Conservation (phyloP, 805 yeast genomes). For the Wickerhamiella siamensis region DNA sequence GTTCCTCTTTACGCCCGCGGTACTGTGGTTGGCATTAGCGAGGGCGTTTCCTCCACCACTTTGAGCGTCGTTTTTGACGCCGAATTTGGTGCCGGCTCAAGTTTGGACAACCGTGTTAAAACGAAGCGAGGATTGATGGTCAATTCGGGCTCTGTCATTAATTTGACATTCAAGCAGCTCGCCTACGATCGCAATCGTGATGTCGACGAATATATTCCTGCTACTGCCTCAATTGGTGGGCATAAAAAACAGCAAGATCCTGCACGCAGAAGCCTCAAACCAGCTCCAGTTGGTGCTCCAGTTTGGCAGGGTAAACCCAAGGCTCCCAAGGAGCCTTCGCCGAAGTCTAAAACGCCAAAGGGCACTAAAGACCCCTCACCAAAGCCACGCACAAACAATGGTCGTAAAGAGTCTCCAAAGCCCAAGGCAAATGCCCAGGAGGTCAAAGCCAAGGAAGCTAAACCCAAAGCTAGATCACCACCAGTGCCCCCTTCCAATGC, state of each 20-base stretch:
- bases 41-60: conserved; percentile 29
- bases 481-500: background rate
- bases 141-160: conserved; percentile 69
- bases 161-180: conserved; percentile 59
- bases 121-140: conserved; percentile 75
- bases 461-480: background rate
- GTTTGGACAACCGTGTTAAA: conserved; percentile 58
- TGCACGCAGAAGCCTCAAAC: background rate
- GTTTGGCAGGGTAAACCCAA: background rate
- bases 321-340: background rate
- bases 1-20: conserved; percentile 82
- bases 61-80: conserved; percentile 74
- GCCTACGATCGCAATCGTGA: conserved; percentile 55
- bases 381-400: no score
- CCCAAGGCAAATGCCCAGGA: no score
- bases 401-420: no score
- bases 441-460: background rate
- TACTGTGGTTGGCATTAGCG: conserved; percentile 61
- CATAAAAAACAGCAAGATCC: background rate
- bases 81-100: conserved; percentile 70
- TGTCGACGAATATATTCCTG: conserved; percentile 12
- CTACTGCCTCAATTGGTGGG: background rate
- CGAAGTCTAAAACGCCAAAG: background rate
- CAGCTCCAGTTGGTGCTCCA: background rate
- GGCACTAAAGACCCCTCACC: no score